Base-by-base conservation (phyloP, 2,329 filamentous ascomycete species). In the Fusarium sp. region DNA sequence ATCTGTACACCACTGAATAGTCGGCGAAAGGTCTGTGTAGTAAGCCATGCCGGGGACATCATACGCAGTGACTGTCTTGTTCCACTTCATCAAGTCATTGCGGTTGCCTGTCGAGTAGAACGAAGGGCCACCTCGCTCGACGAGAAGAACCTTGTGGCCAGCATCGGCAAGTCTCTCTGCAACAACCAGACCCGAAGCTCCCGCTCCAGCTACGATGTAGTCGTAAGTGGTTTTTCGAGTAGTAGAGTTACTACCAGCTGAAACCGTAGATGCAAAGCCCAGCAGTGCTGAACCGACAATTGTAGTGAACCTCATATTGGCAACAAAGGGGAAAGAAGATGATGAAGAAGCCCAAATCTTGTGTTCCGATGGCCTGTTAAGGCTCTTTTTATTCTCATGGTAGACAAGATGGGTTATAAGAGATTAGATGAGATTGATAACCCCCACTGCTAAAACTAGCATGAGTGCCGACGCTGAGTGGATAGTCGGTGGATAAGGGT, bases 41-140 rank as follows among this genome's bases (percentile, higher is more conserved):
- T 91, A 92, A 78, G 88, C 91, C 60, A 92, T 85, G 64, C 90
- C 90, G 1, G 90, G 90, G 3, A 92, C 86, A 73, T 92, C 90
- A 73, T 92, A 92, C 43, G 90, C 88, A 18, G 90, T 91, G 45
- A 92, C 75, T 57, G 88, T 87, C 31, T 85, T 78, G 14, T 88
- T 82, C 91, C 90, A 92, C 3, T 79, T 79, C 7, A 89, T 88
- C 45, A 71, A 40, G 65, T 84, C 85, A 77, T 89, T 83, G 20
- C 81, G 87, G 7, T 90, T 90, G 36, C 88, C 87, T 80, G 88
- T 91, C 65, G 86, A 83, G 31, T 86, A 89, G 11, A 89, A 87
- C 5, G 89, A 91, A 53, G 85, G 81, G 11, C 86, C 85, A 1
- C 86, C 86, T 74, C 87, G 86, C 74, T 89, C 87, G 48, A 89